Evolutionary conservation across 148 eudicot genomes (phyloP).

Genomic region (Suaeda aralocaspica): DNA sequence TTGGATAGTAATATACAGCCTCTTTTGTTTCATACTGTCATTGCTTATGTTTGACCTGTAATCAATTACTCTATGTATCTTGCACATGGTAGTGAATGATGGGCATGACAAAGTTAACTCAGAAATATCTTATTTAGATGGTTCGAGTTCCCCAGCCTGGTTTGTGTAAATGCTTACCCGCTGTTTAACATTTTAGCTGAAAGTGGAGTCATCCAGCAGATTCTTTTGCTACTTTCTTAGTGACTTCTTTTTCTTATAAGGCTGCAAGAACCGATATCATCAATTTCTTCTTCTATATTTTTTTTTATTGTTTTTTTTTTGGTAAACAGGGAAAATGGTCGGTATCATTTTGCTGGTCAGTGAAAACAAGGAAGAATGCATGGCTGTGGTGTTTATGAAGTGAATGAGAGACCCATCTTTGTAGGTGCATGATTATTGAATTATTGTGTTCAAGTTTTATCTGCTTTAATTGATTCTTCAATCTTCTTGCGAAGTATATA

Average conservation of each 20-base stretch:
- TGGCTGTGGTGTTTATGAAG: slow-evolving; percentile 86
- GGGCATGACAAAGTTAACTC: background rate
- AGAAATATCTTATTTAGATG: background rate
- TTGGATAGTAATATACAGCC: background rate
- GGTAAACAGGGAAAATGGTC: slow-evolving; percentile 94
- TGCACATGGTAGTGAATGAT: background rate
- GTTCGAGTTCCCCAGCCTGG: background rate
- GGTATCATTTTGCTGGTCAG: slow-evolving; percentile 90
- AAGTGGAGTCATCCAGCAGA: background rate
- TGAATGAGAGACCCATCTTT: slow-evolving; percentile 65
- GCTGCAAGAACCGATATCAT: background rate
- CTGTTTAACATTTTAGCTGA: background rate
- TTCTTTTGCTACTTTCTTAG: background rate
- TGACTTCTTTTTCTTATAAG: background rate
- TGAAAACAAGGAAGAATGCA: slow-evolving; percentile 96
- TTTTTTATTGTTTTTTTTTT: slow-evolving; percentile 13
- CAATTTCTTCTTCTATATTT: background rate
- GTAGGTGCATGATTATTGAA: slow-evolving; percentile 39
- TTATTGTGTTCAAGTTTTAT: background rate
- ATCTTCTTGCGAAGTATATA: background rate
- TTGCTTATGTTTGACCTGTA: slow-evolving; percentile 1
- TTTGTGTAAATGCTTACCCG: slow-evolving; percentile 1
- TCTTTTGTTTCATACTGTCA: background rate
- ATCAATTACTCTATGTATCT: background rate
- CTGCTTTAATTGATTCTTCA: background rate